Evolutionary conservation across 345 rosid species (phyloP).

Genomic region (Aethionema arabicum): DNA sequence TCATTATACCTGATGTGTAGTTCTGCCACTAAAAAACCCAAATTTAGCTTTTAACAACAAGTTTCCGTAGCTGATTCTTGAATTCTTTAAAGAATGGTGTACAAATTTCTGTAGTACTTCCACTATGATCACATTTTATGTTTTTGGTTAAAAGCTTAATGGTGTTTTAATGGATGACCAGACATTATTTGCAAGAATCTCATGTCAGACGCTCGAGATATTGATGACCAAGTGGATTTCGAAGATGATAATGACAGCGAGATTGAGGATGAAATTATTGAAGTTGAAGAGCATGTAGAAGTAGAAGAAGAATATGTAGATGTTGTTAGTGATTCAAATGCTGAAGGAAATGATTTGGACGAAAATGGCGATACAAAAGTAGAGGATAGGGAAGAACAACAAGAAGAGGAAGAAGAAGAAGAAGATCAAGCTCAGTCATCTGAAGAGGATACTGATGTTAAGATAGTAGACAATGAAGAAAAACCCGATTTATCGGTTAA

Average conservation of each 20-base stretch:
- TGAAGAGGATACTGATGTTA: conserved; percentile 47
- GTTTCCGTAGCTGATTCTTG: too few species aligned
- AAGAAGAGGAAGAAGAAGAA: background rate
- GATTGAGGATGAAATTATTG: conserved; percentile 90
- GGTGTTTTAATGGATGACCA: conserved; percentile 9
- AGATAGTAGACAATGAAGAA: conserved; percentile 57
- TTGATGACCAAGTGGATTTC: conserved; percentile 91
- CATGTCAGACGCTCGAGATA: conserved; percentile 78
- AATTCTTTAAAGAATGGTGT: too few species aligned
- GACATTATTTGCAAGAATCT: conserved; percentile 41
- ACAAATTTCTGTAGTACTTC: too few species aligned
- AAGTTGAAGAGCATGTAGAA: conserved; percentile 71
- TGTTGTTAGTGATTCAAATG: conserved; percentile 48
- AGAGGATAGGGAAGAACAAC: conserved; percentile 30
- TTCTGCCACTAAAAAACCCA: too few species aligned
- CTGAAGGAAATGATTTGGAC: conserved; percentile 55
- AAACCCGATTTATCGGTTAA: conserved; percentile 47
- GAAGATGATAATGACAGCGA: conserved; percentile 97
- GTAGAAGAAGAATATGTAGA: conserved; percentile 61
- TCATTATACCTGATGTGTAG: too few species aligned
- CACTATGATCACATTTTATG: background rate
- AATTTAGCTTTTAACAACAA: too few species aligned
- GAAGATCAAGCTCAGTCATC: conserved; percentile 55
- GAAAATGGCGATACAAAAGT: conserved; percentile 50
- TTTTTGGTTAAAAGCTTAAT: background rate